Evolutionary conservation across 495 filamentous ascomycete genomes (phyloP).

Genomic region (Elaphomyces granulatus): DNA sequence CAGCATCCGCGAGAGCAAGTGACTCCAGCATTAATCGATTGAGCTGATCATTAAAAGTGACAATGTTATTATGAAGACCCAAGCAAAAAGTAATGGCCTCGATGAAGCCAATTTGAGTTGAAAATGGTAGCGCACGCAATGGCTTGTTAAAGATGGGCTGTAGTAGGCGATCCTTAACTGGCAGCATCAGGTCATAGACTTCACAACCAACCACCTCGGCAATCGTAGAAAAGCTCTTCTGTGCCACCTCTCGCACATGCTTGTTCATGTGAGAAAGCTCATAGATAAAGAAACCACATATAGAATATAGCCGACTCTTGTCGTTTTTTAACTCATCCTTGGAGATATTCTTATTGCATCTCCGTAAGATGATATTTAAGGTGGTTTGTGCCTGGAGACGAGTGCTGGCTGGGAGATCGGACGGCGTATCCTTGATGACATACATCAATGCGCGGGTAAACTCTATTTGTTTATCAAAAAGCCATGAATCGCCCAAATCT

Average conservation of each 20-base stretch:
- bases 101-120: slow-evolving; percentile 92
- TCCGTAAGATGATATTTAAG: slow-evolving; percentile 57
- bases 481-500: slow-evolving; percentile 70
- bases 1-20: slow-evolving; percentile 80
- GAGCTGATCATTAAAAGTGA: slow-evolving; percentile 79
- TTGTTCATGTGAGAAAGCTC: slow-evolving; percentile 91
- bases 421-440: slow-evolving; percentile 93
- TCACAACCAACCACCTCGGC: slow-evolving; percentile 60
- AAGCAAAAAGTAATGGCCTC: slow-evolving; percentile 93
- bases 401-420: slow-evolving; percentile 79
- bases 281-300: slow-evolving; percentile 69
- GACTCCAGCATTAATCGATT: slow-evolving; percentile 86
- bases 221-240: slow-evolving; percentile 65
- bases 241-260: slow-evolving; percentile 76
- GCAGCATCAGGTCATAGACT: slow-evolving; percentile 70
- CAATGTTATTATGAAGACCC: slow-evolving; percentile 67
- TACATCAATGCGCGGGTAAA: slow-evolving; percentile 79
- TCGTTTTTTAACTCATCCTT: slow-evolving; percentile 62
- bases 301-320: slow-evolving; percentile 48
- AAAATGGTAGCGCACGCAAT: slow-evolving; percentile 76
- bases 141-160: slow-evolving; percentile 89
- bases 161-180: slow-evolving; percentile 75
- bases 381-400: slow-evolving; percentile 67
- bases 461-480: slow-evolving; percentile 64
- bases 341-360: slow-evolving; percentile 56